These are phyloP conservation scores for Silybum marianum DNA, from an alignment of 129 eudicot species.

Conservation along the genomic window DNA sequence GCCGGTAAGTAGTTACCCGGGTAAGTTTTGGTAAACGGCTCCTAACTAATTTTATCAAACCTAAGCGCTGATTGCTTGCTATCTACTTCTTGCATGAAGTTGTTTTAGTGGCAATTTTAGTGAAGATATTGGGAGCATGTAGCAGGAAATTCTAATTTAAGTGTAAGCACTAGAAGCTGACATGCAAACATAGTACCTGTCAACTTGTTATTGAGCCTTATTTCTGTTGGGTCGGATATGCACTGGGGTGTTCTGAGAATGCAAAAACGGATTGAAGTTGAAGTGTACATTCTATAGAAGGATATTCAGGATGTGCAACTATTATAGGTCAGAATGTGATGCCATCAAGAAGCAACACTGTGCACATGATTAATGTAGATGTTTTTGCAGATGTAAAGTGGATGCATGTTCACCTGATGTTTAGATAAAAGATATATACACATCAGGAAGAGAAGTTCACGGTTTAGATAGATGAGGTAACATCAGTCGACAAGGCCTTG, in stretches of 20 bases:
- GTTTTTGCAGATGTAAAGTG: background rate
- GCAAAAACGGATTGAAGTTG: too few relatives aligned
- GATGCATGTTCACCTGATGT: background rate
- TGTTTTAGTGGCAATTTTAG: background rate
- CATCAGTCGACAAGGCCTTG: background rate
- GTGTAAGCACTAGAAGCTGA: background rate
- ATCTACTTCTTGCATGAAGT: background rate
- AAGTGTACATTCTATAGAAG: background rate
- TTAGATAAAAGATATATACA: background rate
- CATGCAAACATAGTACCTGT: background rate
- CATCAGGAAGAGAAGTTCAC: background rate
- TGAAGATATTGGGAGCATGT: background rate
- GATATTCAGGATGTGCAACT: background rate
- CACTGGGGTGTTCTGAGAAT: too few relatives aligned
- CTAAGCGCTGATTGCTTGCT: background rate
- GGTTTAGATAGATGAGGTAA: background rate
- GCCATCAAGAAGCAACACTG: background rate
- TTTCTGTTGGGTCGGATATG: too few relatives aligned
- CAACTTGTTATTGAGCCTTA: background rate
- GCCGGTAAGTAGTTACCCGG: too few relatives aligned
- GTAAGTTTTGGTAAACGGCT: too few relatives aligned
- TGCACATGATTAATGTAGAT: background rate
- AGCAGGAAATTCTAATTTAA: too few relatives aligned
- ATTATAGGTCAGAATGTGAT: background rate
- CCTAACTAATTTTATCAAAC: background rate